Percentiles rank a stretch among this genome's conserved stretches.
These are phyloP conservation scores for Emmonsiellopsis sp. DNA, from an alignment of 2,329 filamentous ascomycete genomes.

Conservation along the genomic window DNA sequence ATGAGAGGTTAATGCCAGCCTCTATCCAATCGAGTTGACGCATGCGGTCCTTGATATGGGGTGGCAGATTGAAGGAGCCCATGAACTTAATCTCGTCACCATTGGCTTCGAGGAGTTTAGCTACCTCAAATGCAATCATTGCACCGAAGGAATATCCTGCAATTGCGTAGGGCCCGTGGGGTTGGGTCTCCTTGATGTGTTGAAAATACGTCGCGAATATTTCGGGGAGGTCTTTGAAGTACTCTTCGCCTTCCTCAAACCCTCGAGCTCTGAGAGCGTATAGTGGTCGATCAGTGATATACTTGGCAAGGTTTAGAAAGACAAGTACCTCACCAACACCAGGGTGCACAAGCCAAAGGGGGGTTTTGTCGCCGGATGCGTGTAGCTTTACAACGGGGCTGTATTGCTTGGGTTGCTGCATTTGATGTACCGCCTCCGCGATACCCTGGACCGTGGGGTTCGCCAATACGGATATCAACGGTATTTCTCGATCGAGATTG, in stretches of 20 bases:
- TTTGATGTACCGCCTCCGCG: slow-evolving; percentile 16
- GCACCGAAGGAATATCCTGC: slow-evolving; percentile 44
- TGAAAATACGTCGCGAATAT: slow-evolving; percentile 30
- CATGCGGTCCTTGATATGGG: slow-evolving; percentile 36
- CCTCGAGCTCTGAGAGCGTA: slow-evolving; percentile 39
- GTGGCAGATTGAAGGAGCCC: slow-evolving; percentile 37
- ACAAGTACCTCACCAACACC: slow-evolving; percentile 31
- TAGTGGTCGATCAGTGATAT: slow-evolving; percentile 34
- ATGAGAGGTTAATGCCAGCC: slow-evolving; percentile 28
- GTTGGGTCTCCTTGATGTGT: slow-evolving; percentile 36
- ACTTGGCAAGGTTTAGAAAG: slow-evolving; percentile 24
- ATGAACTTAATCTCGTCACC: slow-evolving; percentile 31
- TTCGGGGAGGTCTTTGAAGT: slow-evolving; percentile 33
- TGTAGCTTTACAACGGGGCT: slow-evolving; percentile 24
- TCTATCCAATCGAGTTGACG: slow-evolving; percentile 26
- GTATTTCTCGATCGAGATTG: slow-evolving; percentile 22
- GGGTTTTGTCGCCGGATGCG: slow-evolving; percentile 16
- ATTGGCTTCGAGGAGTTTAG: slow-evolving; percentile 34
- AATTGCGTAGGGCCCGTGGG: slow-evolving; percentile 42
- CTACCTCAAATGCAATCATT: slow-evolving; percentile 43
- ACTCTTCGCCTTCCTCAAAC: slow-evolving; percentile 29
- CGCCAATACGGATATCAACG: slow-evolving; percentile 28
- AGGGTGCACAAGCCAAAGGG: slow-evolving; percentile 29
- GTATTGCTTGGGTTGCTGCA: slow-evolving; percentile 13
- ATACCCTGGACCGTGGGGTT: slow-evolving; percentile 22